phyloP scores from a whole-genome alignment of 768 basidiomycete genomes.

The Serendipita sp. region DNA sequence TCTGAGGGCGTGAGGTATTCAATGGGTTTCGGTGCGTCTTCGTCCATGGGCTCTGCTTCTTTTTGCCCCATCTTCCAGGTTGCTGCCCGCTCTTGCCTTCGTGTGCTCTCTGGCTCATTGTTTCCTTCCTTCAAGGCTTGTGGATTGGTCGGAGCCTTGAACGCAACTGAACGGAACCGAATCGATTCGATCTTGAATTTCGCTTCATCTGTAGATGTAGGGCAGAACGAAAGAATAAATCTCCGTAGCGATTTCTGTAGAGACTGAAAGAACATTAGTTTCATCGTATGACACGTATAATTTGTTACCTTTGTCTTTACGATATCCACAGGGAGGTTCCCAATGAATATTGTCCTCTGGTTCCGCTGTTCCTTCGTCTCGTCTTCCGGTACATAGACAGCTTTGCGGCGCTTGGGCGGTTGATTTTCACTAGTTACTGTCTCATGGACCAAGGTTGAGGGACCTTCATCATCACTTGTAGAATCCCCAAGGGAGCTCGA shows the following conservation, averaged over 20 bases:
- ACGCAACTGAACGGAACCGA: conserved; percentile 88
- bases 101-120: conserved; percentile 22
- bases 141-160: conserved; percentile 57
- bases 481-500: neutral
- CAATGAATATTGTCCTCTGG: conserved; percentile 78
- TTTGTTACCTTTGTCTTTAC: conserved; percentile 56
- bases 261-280: conserved; percentile 30
- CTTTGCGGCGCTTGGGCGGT: conserved; percentile 13
- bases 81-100: conserved; percentile 40
- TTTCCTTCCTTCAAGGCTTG: conserved; percentile 33
- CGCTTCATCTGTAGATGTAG: conserved; percentile 20
- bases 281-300: neutral
- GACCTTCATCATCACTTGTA: conserved; percentile 1
- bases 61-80: conserved; percentile 35
- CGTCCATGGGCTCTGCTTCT: conserved; percentile 26
- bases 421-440: neutral
- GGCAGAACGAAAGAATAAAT: conserved; percentile 58
- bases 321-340: conserved; percentile 67
- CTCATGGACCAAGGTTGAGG: conserved; percentile 9
- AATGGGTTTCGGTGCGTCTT: conserved; percentile 35
- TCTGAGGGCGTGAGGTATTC: conserved; percentile 62
- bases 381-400: conserved; percentile 42
- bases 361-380: conserved; percentile 65
- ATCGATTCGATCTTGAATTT: conserved; percentile 80
- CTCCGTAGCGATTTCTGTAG: conserved; percentile 58